A percentile compares a stretch with the other conserved stretches of the same genome.
Evolutionary conservation across 169 alveolate species (phyloP).

Genomic region (Cryptosporidium parvum): DNA sequence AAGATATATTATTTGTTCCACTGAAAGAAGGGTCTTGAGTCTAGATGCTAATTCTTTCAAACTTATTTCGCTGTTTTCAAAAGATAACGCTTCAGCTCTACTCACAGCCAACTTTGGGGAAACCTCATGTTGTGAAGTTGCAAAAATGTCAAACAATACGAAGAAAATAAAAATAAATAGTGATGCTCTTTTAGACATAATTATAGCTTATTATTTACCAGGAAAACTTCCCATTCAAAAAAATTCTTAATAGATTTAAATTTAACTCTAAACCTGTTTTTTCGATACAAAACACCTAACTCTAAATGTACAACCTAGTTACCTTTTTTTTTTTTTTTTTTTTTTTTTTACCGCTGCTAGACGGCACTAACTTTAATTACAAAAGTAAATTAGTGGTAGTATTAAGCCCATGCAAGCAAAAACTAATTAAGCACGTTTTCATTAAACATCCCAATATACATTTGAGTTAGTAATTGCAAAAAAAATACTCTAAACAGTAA

Average conservation of each 20-base stretch:
- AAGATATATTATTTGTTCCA: neutral
- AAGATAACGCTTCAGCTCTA: no score
- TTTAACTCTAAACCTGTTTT: neutral
- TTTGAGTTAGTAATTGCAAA: no score
- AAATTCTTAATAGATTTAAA: neutral
- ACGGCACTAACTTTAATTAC: neutral
- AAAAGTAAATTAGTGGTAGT: neutral
- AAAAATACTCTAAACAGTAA: no score
- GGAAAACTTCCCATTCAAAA: neutral
- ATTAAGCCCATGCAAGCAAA: neutral
- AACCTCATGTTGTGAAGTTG: neutral
- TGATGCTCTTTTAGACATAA: neutral
- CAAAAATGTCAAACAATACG: neutral
- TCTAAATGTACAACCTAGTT: neutral
- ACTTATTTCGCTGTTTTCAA: neutral
- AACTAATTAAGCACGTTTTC: neutral
- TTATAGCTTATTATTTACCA: neutral
- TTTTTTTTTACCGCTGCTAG: slow-evolving; percentile 4
- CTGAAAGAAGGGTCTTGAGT: neutral
- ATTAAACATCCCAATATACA: neutral
- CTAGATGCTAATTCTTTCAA: slow-evolving; percentile 2
- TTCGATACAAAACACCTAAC: neutral
- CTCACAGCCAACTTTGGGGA: neutral
- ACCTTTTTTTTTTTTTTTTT: neutral
- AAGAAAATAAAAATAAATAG: neutral